Evolutionary conservation across 139 green algal species (phyloP).

Genomic region (Micromonas pusilla): DNA sequence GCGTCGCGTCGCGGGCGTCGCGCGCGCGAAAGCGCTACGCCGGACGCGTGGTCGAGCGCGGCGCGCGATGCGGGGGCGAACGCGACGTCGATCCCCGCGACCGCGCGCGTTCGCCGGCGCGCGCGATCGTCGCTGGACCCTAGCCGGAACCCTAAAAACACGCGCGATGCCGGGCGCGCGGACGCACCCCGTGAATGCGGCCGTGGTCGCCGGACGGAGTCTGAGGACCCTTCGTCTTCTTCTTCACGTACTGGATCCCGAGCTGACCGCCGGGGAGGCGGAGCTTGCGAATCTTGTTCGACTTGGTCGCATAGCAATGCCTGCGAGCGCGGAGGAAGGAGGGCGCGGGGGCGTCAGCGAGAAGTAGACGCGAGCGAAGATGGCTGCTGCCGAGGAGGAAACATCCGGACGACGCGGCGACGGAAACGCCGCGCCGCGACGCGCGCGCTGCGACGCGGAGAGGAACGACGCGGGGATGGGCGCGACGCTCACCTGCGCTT

Average conservation of each 20-base stretch:
- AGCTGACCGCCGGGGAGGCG: constrained; percentile 89
- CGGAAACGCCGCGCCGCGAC: not conserved
- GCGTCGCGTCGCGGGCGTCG: no score
- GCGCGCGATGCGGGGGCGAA: no score
- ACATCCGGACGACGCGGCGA: no score
- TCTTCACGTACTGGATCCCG: constrained; percentile 83
- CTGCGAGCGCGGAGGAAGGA: constrained; percentile 29
- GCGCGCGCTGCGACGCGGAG: not conserved
- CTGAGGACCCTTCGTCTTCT: constrained; percentile 67
- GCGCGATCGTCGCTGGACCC: constrained; percentile 19
- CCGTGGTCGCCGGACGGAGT: constrained; percentile 18
- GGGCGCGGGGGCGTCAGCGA: not conserved
- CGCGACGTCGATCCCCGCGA: not conserved
- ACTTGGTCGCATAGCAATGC: constrained; percentile 89
- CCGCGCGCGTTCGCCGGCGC: not conserved
- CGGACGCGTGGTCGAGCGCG: not conserved
- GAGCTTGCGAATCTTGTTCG: constrained; percentile 81
- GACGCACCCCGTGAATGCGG: constrained; percentile 15
- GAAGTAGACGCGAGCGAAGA: no score
- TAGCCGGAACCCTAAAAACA: constrained; percentile 34
- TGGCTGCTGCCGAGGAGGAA: no score
- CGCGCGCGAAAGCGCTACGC: not conserved
- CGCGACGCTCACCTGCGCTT: constrained; percentile 9
- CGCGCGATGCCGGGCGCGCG: not conserved
- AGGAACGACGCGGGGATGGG: no score